Base-by-base conservation (phyloP, 176 grass and related monocot species). In the Canna indica region DNA sequence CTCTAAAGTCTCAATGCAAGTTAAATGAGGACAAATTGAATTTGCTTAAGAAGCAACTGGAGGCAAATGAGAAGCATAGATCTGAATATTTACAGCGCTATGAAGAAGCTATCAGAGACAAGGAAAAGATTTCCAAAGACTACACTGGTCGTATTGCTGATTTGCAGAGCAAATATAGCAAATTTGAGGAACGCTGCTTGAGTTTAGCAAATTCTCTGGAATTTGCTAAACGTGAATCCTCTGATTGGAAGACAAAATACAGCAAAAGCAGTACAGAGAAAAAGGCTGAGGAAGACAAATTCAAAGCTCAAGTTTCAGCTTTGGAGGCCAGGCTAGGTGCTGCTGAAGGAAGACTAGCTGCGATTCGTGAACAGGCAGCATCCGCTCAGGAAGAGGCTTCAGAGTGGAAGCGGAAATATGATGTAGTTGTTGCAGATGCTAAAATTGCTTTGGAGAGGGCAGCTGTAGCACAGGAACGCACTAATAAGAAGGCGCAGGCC, bases 381-480 rank as follows among this genome's bases (percentile, higher is more conserved):
- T 99, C 94, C 52, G 90, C 89, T 73, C 94, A 83, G 75, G 90
- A 99, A 75, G 94, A 99, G 77, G 94, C 90, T 65, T 90, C 82
- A 38, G 94, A 93, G 72, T 99, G 94, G 94, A 99, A 90, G 82
- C 80, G 85, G 48, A 99, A 99, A 83, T 99, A 88, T 8, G 89
- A 93, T 72, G 73, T 84, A 71, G 90, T 90, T 72, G 75, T 85
- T 63, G 45, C 56, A 41, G 84, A 99, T 81, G 89, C 90, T 61
- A 99, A 99, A 81, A 73, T 77, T 73, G 82, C 84, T 76, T 81
- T 99, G 78, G 84, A 99, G 78, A 87, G 87, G 82, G 94, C 94
- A 26, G 90, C 94, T 71, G 80, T 88, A 28, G 94, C 90, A 75
- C 94, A 99, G 47, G 94, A 99, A 80, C 86, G 86, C 61, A 93